phyloP scores from a whole-genome alignment of 1,139 yeast species.

The Suhomyces atakaporum region DNA sequence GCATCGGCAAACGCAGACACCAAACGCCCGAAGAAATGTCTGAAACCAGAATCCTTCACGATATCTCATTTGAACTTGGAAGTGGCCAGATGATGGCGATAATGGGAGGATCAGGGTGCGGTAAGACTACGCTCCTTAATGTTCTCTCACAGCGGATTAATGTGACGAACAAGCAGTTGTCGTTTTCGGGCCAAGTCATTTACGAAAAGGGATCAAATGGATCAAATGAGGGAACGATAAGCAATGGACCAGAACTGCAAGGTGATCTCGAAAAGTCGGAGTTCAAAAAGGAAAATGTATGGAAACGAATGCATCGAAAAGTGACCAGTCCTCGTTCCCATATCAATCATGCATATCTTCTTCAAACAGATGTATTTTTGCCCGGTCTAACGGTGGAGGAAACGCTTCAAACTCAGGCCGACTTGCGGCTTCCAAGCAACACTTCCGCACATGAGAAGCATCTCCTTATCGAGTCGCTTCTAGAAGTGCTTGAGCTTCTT shows the following conservation, averaged over 20 bases:
- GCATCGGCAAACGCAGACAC: slow-evolving; percentile 19
- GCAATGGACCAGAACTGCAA: too few species aligned
- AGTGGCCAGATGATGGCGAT: slow-evolving; percentile 63
- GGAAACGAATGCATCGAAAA: slow-evolving; percentile 32
- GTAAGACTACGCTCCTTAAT: slow-evolving; percentile 80
- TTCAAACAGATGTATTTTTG: slow-evolving; percentile 73
- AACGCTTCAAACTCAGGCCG: slow-evolving; percentile 70
- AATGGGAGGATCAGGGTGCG: slow-evolving; percentile 85
- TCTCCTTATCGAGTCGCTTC: slow-evolving; percentile 56
- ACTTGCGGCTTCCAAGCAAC: slow-evolving; percentile 54
- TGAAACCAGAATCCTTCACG: slow-evolving; percentile 29
- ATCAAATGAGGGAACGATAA: slow-evolving; percentile 1
- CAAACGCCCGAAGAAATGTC: too few species aligned
- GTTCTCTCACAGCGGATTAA: slow-evolving; percentile 64
- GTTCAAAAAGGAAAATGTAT: too few species aligned
- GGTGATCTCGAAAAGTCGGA: too few species aligned
- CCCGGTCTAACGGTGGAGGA: slow-evolving; percentile 75
- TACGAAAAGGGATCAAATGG: slow-evolving; percentile 4
- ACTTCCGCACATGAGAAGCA: slow-evolving; percentile 43
- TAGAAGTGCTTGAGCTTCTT: slow-evolving; percentile 60
- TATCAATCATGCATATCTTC: slow-evolving; percentile 71
- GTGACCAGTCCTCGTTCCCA: slow-evolving; percentile 34
- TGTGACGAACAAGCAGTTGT: slow-evolving; percentile 30
- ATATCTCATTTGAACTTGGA: slow-evolving; percentile 58
- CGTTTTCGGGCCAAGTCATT: slow-evolving; percentile 34